Percentiles rank a stretch among this genome's conserved stretches.
Conservation (phyloP, 208 protist genomes). For the Leptomonas pyrrhocoris region DNA sequence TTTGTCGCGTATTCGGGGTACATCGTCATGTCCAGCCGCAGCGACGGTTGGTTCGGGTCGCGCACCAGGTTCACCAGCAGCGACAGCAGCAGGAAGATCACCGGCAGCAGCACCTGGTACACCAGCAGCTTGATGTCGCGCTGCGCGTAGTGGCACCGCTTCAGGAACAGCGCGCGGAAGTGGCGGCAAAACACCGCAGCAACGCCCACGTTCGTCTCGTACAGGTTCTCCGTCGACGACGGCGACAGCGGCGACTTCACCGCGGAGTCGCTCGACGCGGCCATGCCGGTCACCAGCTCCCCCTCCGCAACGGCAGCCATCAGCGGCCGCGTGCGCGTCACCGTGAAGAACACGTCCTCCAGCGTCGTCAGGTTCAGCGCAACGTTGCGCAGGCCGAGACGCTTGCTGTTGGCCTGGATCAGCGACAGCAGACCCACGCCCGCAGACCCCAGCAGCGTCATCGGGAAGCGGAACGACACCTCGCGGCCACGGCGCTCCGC, state of each 20-base stretch:
- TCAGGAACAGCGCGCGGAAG: conserved; percentile 77
- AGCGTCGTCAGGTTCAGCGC: conserved; percentile 77
- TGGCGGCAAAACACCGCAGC: conserved; percentile 53
- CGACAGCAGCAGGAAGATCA: conserved; percentile 73
- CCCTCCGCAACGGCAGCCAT: conserved; percentile 9
- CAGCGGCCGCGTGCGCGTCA: conserved; percentile 31
- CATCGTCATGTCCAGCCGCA: conserved; percentile 71
- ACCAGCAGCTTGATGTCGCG: conserved; percentile 69
- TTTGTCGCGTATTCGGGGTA: conserved; percentile 50
- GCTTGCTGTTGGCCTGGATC: conserved; percentile 41
- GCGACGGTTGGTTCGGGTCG: conserved; percentile 48
- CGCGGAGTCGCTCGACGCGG: conserved; percentile 7
- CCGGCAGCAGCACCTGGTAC: conserved; percentile 79
- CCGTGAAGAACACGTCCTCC: conserved; percentile 81
- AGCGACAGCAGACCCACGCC: conserved; percentile 50
- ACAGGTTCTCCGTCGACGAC: conserved; percentile 10
- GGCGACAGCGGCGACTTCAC: neutral
- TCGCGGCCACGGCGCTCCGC: conserved; percentile 74
- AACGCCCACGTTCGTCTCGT: conserved; percentile 27
- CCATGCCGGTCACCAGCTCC: conserved; percentile 12
- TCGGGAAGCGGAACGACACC: conserved; percentile 71
- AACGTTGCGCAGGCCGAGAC: conserved; percentile 55
- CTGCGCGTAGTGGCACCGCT: conserved; percentile 74
- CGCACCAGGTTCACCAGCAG: conserved; percentile 70
- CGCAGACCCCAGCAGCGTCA: conserved; percentile 45